phyloP scores from a whole-genome alignment of 805 yeast genomes.

The Cyberlindnera meyerae region DNA sequence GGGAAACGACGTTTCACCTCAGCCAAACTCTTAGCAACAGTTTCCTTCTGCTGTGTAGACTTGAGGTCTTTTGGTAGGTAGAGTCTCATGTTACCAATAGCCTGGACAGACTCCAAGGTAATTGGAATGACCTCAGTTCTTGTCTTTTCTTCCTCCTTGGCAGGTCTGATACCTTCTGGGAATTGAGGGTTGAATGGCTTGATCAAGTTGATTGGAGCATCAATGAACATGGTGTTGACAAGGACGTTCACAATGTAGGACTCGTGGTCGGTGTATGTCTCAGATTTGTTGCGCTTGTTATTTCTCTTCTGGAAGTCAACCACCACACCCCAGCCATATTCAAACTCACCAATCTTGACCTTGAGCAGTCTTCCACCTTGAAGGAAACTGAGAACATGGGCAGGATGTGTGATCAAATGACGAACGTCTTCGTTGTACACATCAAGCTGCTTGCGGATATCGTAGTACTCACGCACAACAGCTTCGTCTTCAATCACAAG shows the following conservation, averaged over 20 bases:
- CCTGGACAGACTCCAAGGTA: constrained; percentile 69
- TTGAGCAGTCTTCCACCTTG: constrained; percentile 85
- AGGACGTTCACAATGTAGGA: constrained; percentile 84
- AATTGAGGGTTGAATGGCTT: constrained; percentile 74
- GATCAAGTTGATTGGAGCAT: constrained; percentile 77
- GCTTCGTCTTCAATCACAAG: constrained; percentile 69
- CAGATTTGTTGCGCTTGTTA: constrained; percentile 53
- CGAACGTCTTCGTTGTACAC: constrained; percentile 71
- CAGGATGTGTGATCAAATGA: constrained; percentile 86
- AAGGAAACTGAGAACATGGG: constrained; percentile 74
- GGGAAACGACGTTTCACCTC: constrained; percentile 84
- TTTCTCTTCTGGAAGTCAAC: constrained; percentile 68
- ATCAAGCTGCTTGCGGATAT: constrained; percentile 65
- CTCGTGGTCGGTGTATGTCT: constrained; percentile 75
- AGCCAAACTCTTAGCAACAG: constrained; percentile 62
- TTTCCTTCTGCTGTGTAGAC: constrained; percentile 54
- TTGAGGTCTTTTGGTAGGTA: constrained; percentile 72
- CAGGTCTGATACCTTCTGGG: constrained; percentile 87
- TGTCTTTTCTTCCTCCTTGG: constrained; percentile 63
- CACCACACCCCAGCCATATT: constrained; percentile 97
- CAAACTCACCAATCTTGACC: constrained; percentile 51
- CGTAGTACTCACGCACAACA: constrained; percentile 76
- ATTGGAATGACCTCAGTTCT: constrained; percentile 79
- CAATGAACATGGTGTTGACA: constrained; percentile 69
- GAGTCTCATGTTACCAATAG: constrained; percentile 76